phyloP scores from a whole-genome alignment of 306 rosid genomes.

The Inga laurina region DNA sequence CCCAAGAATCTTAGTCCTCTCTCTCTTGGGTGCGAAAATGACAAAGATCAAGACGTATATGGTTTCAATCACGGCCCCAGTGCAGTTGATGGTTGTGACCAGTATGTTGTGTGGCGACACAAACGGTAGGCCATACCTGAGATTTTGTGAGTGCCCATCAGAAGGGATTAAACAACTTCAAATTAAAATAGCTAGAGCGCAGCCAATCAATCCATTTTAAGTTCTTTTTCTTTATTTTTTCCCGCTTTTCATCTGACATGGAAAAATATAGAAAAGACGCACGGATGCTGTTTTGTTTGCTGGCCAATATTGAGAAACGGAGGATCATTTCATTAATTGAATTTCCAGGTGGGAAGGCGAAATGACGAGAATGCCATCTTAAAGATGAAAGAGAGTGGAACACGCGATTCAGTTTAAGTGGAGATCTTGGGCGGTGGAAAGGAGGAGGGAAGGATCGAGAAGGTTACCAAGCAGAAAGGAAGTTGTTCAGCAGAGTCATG shows the following conservation, averaged over 20 bases:
- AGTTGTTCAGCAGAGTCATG: slow-evolving; percentile 86
- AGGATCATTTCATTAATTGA: background rate
- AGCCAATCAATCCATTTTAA: background rate
- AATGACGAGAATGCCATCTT: background rate
- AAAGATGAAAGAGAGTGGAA: slow-evolving; percentile 10
- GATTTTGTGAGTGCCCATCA: slow-evolving; percentile 10
- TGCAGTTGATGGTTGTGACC: slow-evolving; percentile 78
- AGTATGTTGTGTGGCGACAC: slow-evolving; percentile 77
- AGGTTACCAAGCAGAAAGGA: slow-evolving; percentile 83
- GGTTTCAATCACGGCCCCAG: slow-evolving; percentile 69
- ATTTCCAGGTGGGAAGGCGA: background rate
- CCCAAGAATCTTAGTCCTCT: slow-evolving; percentile 56
- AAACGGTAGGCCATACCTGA: slow-evolving; percentile 90
- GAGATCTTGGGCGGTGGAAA: background rate
- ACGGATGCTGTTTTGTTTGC: background rate
- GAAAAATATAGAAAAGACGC: background rate
- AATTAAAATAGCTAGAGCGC: background rate
- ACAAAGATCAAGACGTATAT: slow-evolving; percentile 70
- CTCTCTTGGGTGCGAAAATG: slow-evolving; percentile 52
- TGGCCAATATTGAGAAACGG: background rate
- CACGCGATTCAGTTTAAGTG: slow-evolving; percentile 19
- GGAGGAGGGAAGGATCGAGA: slow-evolving; percentile 2
- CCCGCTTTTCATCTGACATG: background rate
- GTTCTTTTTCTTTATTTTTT: background rate
- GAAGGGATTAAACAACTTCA: background rate